Percentiles rank a stretch among this genome's conserved stretches.
Evolutionary conservation across 2,329 filamentous ascomycete genomes (phyloP).

Genomic region (Penicillium sp.): DNA sequence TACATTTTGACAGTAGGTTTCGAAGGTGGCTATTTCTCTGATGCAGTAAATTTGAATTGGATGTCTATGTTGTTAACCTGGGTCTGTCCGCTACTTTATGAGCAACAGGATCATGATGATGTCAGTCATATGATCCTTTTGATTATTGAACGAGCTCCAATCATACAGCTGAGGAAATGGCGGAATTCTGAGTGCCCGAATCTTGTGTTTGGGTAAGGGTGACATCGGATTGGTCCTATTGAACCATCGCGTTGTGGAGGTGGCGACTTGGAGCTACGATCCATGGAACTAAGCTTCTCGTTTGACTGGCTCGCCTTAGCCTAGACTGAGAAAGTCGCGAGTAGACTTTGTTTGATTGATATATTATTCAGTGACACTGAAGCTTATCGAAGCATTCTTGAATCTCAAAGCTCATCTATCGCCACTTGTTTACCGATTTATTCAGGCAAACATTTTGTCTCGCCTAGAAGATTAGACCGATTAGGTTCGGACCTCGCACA

Average conservation of each 20-base stretch:
- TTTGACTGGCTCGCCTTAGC: constrained; percentile 5
- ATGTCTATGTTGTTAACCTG: not conserved
- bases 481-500: constrained; percentile 49
- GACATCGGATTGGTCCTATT: constrained; percentile 12
- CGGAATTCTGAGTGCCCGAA: not conserved
- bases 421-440: constrained; percentile 29
- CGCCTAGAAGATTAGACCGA: constrained; percentile 57
- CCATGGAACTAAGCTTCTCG: constrained; percentile 10
- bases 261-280: constrained; percentile 11
- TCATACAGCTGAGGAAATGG: not conserved
- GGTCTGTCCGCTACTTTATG: not conserved
- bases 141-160: not conserved
- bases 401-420: constrained; percentile 40
- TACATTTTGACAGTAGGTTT: constrained; percentile 12
- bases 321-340: not conserved
- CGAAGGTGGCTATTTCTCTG: not conserved
- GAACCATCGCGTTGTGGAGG: constrained; percentile 12
- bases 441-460: constrained; percentile 36
- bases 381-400: not conserved
- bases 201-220: not conserved
- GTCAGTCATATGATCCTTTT: constrained; percentile 17
- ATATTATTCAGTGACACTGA: not conserved
- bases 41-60: not conserved
- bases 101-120: constrained; percentile 17
- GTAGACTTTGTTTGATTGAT: not conserved